Percentiles rank a stretch among this genome's conserved stretches.
Conservation (phyloP, 2,329 filamentous ascomycete genomes). For the Coniochaeta prunicola region DNA sequence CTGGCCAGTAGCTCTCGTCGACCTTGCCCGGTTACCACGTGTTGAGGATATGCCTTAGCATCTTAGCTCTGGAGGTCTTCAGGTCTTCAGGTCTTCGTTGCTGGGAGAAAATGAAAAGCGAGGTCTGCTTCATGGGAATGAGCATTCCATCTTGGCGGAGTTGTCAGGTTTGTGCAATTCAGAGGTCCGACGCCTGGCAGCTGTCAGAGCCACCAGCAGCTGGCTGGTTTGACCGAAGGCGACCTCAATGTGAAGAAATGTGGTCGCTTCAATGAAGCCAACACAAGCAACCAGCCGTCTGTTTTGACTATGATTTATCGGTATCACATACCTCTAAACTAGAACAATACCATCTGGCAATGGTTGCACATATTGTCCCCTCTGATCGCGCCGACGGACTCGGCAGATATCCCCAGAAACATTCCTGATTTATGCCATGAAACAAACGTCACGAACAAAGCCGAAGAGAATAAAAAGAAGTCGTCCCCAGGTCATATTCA, state of each 20-base stretch:
- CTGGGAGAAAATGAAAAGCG: too few relatives aligned
- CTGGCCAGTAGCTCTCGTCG: not conserved
- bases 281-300: not conserved
- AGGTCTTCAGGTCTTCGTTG: too few relatives aligned
- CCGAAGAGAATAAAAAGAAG: not conserved
- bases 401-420: not conserved
- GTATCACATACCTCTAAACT: not conserved
- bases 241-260: not conserved
- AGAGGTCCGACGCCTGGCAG: not conserved
- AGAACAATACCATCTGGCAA: constrained; percentile 3
- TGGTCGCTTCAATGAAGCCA: not conserved
- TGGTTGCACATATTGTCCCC: constrained; percentile 1
- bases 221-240: not conserved
- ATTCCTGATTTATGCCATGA: constrained; percentile 2
- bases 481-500: constrained; percentile 3
- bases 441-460: not conserved
- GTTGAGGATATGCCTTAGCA: too few relatives aligned
- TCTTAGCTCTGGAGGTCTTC: too few relatives aligned
- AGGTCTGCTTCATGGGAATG: too few relatives aligned
- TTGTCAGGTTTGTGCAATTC: too few relatives aligned
- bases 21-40: not conserved
- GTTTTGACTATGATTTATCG: not conserved
- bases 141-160: too few relatives aligned
- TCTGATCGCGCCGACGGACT: not conserved
- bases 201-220: not conserved